A percentile compares a stretch with the other conserved stretches of the same genome.
Evolutionary conservation across 768 basidiomycete genomes (phyloP).

Genomic region (Suillus tomentosus): DNA sequence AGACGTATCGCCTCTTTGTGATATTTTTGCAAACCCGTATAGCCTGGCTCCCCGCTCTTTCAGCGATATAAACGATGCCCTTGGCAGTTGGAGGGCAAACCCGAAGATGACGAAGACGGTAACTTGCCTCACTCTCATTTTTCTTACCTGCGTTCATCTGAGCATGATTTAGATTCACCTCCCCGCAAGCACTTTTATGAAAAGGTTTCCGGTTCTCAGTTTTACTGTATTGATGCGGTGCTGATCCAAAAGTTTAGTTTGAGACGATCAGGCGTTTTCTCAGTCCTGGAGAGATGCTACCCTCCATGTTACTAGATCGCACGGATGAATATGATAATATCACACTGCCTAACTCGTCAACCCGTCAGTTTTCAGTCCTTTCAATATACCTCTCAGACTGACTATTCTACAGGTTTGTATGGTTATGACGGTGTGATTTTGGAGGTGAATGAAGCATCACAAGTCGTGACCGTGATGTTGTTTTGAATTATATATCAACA

Average conservation of each 20-base stretch:
- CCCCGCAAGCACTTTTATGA: constrained; percentile 74
- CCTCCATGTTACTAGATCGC: constrained; percentile 80
- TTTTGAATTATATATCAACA: constrained; percentile 43
- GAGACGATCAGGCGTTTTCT: constrained; percentile 81
- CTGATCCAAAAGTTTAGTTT: constrained; percentile 46
- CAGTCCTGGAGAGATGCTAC: constrained; percentile 70
- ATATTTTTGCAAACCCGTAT: constrained; percentile 9
- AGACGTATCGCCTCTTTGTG: not conserved
- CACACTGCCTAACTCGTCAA: constrained; percentile 65
- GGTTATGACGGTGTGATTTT: constrained; percentile 83
- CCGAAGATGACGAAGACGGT: constrained; percentile 87
- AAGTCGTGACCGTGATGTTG: constrained; percentile 72
- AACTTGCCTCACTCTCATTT: constrained; percentile 12
- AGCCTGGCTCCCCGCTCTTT: constrained; percentile 90
- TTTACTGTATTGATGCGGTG: not conserved
- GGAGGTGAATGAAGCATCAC: constrained; percentile 77
- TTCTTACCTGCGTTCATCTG: not conserved
- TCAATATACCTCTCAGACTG: not conserved
- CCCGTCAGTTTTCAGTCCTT: constrained; percentile 49
- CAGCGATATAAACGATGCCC: constrained; percentile 91
- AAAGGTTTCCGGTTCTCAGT: constrained; percentile 44
- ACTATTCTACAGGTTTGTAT: constrained; percentile 40
- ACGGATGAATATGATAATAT: constrained; percentile 75
- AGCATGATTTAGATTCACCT: constrained; percentile 56
- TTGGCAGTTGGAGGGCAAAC: constrained; percentile 81